phyloP scores from a whole-genome alignment of 1,284 basidiomycete genomes.

The Melampsora americana region DNA sequence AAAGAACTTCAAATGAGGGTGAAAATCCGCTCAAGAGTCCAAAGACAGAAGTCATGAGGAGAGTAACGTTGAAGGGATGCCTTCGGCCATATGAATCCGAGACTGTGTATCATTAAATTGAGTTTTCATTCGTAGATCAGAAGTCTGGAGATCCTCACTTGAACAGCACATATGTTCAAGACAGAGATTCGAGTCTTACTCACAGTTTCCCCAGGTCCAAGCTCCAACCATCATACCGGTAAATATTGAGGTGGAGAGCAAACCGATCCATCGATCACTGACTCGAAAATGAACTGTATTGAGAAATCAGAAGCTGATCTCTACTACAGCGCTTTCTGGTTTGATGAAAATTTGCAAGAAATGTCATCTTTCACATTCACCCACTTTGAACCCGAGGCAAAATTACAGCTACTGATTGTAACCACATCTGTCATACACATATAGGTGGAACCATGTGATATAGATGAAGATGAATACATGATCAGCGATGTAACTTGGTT shows the following conservation, averaged over 20 bases:
- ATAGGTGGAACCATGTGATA: neutral
- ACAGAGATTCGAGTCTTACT: neutral
- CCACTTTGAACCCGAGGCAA: slow-evolving; percentile 40
- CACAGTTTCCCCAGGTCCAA: slow-evolving; percentile 56
- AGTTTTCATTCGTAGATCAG: neutral
- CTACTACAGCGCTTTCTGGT: too few relatives aligned
- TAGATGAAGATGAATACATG: too few relatives aligned
- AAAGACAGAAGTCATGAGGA: slow-evolving; percentile 84
- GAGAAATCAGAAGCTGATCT: too few relatives aligned
- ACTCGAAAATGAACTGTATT: slow-evolving; percentile 35
- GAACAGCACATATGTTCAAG: neutral
- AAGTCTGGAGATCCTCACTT: neutral
- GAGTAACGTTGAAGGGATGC: slow-evolving; percentile 84
- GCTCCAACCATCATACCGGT: slow-evolving; percentile 96
- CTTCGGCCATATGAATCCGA: slow-evolving; percentile 66
- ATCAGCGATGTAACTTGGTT: too few relatives aligned
- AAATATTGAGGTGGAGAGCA: slow-evolving; percentile 74
- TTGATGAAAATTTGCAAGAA: too few relatives aligned
- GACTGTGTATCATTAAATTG: slow-evolving; percentile 44
- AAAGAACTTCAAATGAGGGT: slow-evolving; percentile 69
- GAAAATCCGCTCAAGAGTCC: slow-evolving; percentile 77
- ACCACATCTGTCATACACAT: slow-evolving; percentile 30
- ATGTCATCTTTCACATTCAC: neutral
- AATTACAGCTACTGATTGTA: slow-evolving; percentile 40
- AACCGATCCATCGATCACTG: slow-evolving; percentile 67